phyloP scores from a whole-genome alignment of 805 yeast species.

The Geotrichum ghanense region DNA sequence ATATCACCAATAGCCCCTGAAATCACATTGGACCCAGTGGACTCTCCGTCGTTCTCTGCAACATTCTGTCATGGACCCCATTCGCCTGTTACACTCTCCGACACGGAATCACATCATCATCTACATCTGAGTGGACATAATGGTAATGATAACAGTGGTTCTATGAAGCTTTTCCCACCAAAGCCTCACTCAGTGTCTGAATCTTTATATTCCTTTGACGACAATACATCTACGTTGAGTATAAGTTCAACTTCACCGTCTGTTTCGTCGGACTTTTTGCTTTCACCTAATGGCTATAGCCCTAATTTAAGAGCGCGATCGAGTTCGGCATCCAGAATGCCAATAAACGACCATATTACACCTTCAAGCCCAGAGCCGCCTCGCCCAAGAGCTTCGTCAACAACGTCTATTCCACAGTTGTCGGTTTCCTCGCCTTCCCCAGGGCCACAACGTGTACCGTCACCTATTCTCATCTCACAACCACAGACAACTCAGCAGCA shows the following conservation, averaged over 20 bases:
- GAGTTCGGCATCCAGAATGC: neutral
- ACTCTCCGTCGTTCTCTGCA: neutral
- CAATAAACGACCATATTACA: neutral
- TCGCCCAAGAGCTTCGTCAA: neutral
- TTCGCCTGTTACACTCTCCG: neutral
- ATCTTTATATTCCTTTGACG: neutral
- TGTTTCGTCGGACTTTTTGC: neutral
- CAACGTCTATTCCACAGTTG: neutral
- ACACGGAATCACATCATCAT: too few relatives aligned
- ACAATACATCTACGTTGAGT: too few relatives aligned
- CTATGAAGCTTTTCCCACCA: neutral
- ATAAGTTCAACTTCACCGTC: neutral
- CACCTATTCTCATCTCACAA: neutral
- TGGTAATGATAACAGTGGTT: too few relatives aligned
- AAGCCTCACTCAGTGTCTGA: neutral
- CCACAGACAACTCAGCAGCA: neutral
- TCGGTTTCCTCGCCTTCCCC: neutral
- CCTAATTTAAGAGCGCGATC: neutral
- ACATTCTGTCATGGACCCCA: neutral
- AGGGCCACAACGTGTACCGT: neutral
- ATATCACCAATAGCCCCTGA: neutral
- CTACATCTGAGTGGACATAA: too few relatives aligned
- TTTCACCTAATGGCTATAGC: neutral
- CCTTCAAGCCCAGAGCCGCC: neutral
- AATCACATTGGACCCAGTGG: neutral